Conservation (phyloP, 2,329 filamentous ascomycete species). For the Harringtonia lauricola region DNA sequence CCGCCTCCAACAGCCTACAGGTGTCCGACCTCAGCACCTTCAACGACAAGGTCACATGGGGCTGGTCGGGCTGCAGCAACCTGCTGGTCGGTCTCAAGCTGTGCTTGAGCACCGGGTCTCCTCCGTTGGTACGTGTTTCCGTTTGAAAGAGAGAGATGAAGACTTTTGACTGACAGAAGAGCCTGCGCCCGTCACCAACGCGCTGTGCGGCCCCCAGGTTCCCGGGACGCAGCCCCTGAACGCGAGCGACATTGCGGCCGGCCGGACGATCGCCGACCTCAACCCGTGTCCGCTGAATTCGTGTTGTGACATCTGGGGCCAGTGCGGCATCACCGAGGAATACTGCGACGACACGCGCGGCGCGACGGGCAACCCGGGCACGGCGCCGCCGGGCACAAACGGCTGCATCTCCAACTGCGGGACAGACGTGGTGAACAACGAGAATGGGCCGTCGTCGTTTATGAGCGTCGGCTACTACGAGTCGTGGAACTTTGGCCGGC, state of each 20-base stretch:
- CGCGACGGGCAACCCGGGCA: conserved; percentile 16
- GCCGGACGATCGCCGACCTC: conserved; percentile 8
- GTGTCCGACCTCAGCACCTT: conserved; percentile 5
- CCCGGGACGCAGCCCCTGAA: conserved; percentile 17
- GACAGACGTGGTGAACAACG: conserved; percentile 17
- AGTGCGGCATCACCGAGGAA: conserved; percentile 32
- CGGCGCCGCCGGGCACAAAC: conserved; percentile 18
- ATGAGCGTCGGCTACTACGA: conserved; percentile 24
- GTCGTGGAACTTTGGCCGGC: conserved; percentile 18
- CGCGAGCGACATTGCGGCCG: conserved; percentile 8
- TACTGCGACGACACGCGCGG: conserved; percentile 28
- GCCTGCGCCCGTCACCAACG: conserved; percentile 18
- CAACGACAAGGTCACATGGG: conserved; percentile 27
- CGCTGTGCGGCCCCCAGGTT: conserved; percentile 23
- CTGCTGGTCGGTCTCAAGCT: conserved; percentile 16
- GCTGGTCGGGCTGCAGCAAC: no score
- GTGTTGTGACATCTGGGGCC: conserved; percentile 20
- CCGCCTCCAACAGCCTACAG: conserved; percentile 6
- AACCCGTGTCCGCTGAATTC: conserved; percentile 14
- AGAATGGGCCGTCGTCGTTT: neutral
- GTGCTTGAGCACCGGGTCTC: conserved; percentile 22
- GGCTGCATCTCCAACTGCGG: conserved; percentile 31
- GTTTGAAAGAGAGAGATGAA: no score
- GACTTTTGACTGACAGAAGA: no score
- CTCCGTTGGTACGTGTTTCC: no score